Base-by-base conservation (phyloP, 164 flowering plant genomes). In the Chimonanthus salicifolius region DNA sequence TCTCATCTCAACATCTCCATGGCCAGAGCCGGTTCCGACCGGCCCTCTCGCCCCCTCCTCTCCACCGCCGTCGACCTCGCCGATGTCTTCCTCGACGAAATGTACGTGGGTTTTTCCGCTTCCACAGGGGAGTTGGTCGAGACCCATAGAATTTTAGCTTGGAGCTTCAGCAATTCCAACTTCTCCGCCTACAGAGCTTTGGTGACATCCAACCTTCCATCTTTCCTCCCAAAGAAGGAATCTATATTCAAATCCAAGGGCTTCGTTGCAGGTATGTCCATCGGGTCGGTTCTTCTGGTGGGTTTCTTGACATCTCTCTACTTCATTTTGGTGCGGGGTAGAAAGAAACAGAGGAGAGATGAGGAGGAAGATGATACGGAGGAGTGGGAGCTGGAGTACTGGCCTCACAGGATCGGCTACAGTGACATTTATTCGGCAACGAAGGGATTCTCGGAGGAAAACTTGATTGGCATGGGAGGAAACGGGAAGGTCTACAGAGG, bases 321-420 rank as follows among this genome's bases (percentile, higher is more conserved):
- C 65, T 16, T 63, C 69, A 11, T 79, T 10, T 60, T 74, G 66
- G 54, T 15, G 20, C 71, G 69, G n/a, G 21, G 71, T 54, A 67
- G 71, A 64, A 54, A n/a, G 1, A 77, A 13, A 48, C 7, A 18
- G 20, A 51, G 69, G 45, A 62, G 69, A 50, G 20, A 16, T 16
- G 33, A 62, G 50, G 65, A 63, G 46, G 62, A n/a, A 51, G 80
- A 83, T 13, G 80, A 21, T 6, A 68, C 72, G 60, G 87, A 85
- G 73, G 85, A 82, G 4, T 85, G 90, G 90, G 90, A 87, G 65
- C 15, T 74, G 72, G 85, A 87, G 68, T 87, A 82, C 62, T 84
- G 90, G 87, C 88, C 90, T 4, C 87, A 83, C 70, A 64, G 90
- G 73, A 74, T 87, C 33, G 54, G 16, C 16, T 84, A 79, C 62